Evolutionary conservation across 148 eudicot species (phyloP).

Genomic region (Camellia granthamiana): DNA sequence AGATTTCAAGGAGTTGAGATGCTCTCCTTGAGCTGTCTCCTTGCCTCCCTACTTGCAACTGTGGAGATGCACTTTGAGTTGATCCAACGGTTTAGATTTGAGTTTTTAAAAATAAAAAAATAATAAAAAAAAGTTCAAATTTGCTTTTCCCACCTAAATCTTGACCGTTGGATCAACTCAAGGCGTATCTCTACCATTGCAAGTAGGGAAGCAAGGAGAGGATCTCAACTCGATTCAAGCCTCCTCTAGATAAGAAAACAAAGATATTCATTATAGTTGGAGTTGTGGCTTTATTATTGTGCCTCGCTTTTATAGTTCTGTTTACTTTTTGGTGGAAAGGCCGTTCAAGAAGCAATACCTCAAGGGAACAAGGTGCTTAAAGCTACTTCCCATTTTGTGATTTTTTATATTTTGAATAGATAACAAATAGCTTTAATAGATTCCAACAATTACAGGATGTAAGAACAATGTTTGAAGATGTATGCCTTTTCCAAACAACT

Average conservation of each 20-base stretch:
- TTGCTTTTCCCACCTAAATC: too few species aligned
- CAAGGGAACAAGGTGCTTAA: constrained; percentile 49
- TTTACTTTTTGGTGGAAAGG: constrained; percentile 35
- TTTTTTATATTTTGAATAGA: neutral
- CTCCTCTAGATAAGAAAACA: constrained; percentile 28
- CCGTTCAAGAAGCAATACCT: constrained; percentile 23
- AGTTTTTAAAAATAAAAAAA: too few species aligned
- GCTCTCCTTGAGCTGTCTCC: too few species aligned
- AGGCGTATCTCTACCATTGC: too few species aligned
- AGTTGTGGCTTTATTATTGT: constrained; percentile 24
- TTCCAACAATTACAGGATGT: neutral
- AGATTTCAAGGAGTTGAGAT: constrained; percentile 26
- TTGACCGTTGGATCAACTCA: too few species aligned
- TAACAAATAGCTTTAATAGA: neutral
- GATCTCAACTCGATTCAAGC: constrained; percentile 21
- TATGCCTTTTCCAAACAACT: too few species aligned
- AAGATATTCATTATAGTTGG: constrained; percentile 25
- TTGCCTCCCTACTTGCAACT: too few species aligned
- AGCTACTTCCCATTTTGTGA: neutral
- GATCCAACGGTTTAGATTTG: too few species aligned
- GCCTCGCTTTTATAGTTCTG: constrained; percentile 22
- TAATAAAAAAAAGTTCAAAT: too few species aligned
- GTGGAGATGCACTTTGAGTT: too few species aligned
- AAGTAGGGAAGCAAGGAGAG: too few species aligned
- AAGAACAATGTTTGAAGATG: neutral